Base-by-base conservation (phyloP, 306 rosid species). In the Carpinus viminea region DNA sequence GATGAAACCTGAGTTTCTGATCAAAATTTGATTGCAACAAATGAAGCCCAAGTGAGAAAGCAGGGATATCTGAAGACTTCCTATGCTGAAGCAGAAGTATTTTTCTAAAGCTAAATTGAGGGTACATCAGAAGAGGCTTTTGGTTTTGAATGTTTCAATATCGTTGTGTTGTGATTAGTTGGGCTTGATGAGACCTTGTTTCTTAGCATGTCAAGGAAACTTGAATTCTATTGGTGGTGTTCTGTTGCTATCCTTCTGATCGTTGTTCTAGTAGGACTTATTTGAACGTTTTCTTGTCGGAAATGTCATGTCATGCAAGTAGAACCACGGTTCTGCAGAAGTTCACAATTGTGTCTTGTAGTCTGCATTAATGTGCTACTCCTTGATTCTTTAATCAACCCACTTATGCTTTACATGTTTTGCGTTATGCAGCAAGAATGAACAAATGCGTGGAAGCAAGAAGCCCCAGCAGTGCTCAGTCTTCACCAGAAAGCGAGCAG, bases 381-480 rank as follows among this genome's bases (percentile, higher is more conserved):
- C 54, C 72, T 65, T 4, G 15, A 41, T 46, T 26, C 59, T 74
- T 53, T 11, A 55, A 24, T 12, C 34, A 17, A 34, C 34, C 43
- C 41, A 69, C 21, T 54, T 16, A 59, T 26, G 61, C 71, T 2
- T 46, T 76, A 13, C 72, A 71, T 41, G 21, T 41, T 28, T 57
- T 17, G 12, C 18, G 12, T 57, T 69, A 64, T 21, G 12, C 20
- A 71, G 38, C 72, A 77, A 86, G 85, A 66, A 21, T 55, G 59
- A 68, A 53, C 50, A 76, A 50, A 56, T 60, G 84, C 34, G 17
- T 75, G 7, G 88, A 91, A 59, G 82, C 28, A 5, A 75, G 82
- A 54, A 89, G 90, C 48, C 82, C 80, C 7, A 55, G 69, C 15
- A 72, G 84, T 68, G 61, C 8, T 17, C 76, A 76, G 65, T 43